These are phyloP conservation scores for Phytophthora idaei DNA, from an alignment of 352 stramenopile genomes.

Conservation along the genomic window DNA sequence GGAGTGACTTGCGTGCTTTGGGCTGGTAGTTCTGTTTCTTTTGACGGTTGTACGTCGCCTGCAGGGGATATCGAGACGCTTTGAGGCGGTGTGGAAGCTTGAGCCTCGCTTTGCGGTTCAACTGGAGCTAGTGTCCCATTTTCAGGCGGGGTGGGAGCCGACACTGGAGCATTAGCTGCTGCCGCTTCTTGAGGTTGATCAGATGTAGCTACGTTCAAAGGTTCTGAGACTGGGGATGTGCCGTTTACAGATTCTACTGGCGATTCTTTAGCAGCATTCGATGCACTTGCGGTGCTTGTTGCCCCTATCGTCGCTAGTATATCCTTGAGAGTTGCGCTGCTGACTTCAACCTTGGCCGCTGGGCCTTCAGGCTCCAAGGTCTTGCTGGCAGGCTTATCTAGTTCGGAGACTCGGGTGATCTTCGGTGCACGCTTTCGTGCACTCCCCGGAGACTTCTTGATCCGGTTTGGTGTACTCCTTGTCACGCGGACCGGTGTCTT, in stretches of 20 bases:
- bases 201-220: neutral
- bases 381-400: neutral
- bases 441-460: slow-evolving; percentile 1
- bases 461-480: slow-evolving; percentile 1
- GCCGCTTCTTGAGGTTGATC: neutral
- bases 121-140: neutral
- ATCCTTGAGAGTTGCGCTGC: neutral
- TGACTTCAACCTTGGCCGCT: neutral
- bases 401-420: neutral
- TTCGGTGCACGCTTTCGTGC: neutral
- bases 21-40: neutral
- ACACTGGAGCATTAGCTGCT: neutral
- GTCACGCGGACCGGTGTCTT: neutral
- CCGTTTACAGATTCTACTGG: neutral
- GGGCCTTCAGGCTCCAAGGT: neutral
- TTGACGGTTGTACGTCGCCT: too few relatives aligned
- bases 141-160: neutral
- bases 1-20: slow-evolving; percentile 4
- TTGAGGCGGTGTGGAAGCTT: neutral
- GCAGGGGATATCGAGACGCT: too few relatives aligned
- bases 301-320: neutral
- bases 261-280: neutral
- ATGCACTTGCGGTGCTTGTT: neutral
- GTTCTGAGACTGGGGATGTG: neutral
- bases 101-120: neutral